phyloP scores from a whole-genome alignment of 345 rosid genomes.

The Acer campestre region DNA sequence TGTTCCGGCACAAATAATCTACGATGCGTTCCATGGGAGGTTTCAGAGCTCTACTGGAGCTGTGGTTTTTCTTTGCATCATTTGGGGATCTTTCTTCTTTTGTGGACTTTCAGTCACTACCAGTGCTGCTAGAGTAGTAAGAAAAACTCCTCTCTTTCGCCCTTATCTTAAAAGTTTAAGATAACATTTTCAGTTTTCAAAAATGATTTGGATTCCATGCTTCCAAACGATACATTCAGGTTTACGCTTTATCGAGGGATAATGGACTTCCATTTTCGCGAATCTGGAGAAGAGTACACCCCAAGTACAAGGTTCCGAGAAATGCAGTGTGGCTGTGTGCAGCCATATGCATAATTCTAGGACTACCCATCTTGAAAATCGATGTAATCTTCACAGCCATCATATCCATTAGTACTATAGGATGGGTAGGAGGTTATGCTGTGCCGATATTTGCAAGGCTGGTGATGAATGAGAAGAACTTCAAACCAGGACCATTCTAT shows the following conservation, averaged over 20 bases:
- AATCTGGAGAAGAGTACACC: constrained; percentile 58
- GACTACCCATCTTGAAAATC: constrained; percentile 56
- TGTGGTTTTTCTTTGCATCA: constrained; percentile 47
- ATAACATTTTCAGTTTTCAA: too few relatives aligned
- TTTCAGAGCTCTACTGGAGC: constrained; percentile 53
- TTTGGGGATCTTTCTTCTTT: constrained; percentile 71
- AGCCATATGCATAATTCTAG: constrained; percentile 53
- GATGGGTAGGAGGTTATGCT: constrained; percentile 71
- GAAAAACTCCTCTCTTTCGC: not conserved
- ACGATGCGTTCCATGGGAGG: constrained; percentile 70
- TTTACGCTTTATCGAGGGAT: constrained; percentile 62
- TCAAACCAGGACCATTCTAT: constrained; percentile 62
- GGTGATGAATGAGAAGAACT: constrained; percentile 59
- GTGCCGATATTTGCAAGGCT: constrained; percentile 62
- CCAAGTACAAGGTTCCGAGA: constrained; percentile 55
- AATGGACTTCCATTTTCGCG: constrained; percentile 54
- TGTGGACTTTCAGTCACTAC: constrained; percentile 68
- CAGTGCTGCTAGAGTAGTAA: constrained; percentile 67
- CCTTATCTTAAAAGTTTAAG: too few relatives aligned
- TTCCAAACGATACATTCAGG: constrained; percentile 23
- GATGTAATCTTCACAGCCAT: constrained; percentile 62
- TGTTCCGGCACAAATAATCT: constrained; percentile 64
- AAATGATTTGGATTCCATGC: not conserved
- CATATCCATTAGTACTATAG: constrained; percentile 61
- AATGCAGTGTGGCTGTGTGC: constrained; percentile 67